Evolutionary conservation across 225 moss, liverwort and hornwort genomes (phyloP).

Genomic region (Ulota crispa): DNA sequence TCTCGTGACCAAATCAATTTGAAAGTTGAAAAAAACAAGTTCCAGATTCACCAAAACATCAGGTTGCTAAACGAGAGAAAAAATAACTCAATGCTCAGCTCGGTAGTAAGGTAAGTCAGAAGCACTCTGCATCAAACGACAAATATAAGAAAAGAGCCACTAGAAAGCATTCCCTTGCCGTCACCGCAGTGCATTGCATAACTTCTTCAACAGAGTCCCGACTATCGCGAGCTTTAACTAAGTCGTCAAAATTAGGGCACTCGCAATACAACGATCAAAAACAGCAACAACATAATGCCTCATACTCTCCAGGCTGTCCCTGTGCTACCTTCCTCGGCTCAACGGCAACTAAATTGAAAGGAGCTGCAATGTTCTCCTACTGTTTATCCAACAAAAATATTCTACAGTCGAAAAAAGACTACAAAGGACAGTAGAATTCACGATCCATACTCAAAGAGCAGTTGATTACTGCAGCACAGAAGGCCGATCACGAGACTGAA

Average conservation of each 20-base stretch:
- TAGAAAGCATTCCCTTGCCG: background rate
- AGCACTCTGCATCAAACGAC: background rate
- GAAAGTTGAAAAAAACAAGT: background rate
- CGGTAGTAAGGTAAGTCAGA: background rate
- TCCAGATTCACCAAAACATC: conserved; percentile 7
- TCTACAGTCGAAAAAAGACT: background rate
- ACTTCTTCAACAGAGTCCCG: background rate
- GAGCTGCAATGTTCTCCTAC: background rate
- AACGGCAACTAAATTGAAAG: background rate
- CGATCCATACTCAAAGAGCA: background rate
- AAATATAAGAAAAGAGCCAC: background rate
- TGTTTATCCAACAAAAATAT: background rate
- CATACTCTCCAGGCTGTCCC: background rate
- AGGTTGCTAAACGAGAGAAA: background rate
- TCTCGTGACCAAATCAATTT: background rate
- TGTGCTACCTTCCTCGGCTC: background rate
- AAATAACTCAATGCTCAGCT: background rate
- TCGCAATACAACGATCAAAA: background rate
- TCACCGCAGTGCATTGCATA: background rate
- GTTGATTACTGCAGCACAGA: background rate
- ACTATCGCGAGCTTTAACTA: background rate
- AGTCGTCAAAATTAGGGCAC: background rate
- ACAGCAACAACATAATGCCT: background rate
- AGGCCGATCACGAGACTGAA: background rate
- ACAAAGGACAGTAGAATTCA: background rate